phyloP scores from a whole-genome alignment of 495 filamentous ascomycete species.

The Podospora sp. region DNA sequence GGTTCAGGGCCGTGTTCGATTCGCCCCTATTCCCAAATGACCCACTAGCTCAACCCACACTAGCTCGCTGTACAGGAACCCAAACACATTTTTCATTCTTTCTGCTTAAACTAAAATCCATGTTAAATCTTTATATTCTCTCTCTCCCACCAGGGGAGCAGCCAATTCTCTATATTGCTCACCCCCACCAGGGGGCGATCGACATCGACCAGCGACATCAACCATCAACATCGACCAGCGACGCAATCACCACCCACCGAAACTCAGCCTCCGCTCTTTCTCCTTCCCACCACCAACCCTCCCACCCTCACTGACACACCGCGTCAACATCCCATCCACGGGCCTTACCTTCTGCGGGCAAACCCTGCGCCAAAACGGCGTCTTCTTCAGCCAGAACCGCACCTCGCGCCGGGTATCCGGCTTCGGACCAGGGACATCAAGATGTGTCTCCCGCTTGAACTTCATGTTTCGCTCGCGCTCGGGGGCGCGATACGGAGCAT shows the following conservation, averaged over 20 bases:
- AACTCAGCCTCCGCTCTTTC: not conserved
- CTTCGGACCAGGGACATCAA: not conserved
- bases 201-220: too few species aligned
- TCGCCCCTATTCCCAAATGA: too few species aligned
- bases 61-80: too few species aligned
- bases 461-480: not conserved
- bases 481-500: not conserved
- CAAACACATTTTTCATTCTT: too few species aligned
- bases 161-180: too few species aligned
- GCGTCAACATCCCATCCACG: not conserved
- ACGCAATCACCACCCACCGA: not conserved
- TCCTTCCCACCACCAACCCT: not conserved
- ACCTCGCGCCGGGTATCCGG: not conserved
- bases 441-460: not conserved
- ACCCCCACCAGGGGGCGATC: too few species aligned
- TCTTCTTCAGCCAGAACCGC: not conserved
- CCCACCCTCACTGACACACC: not conserved
- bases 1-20: too few species aligned
- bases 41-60: too few species aligned
- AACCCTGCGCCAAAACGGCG: not conserved
- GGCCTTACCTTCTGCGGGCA: not conserved
- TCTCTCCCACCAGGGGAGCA: too few species aligned
- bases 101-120: too few species aligned
- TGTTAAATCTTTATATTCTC: too few species aligned
- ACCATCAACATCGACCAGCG: too few species aligned